These are phyloP conservation scores for Fusarium sp. DNA, from an alignment of 2,329 filamentous ascomycete genomes.

Conservation along the genomic window DNA sequence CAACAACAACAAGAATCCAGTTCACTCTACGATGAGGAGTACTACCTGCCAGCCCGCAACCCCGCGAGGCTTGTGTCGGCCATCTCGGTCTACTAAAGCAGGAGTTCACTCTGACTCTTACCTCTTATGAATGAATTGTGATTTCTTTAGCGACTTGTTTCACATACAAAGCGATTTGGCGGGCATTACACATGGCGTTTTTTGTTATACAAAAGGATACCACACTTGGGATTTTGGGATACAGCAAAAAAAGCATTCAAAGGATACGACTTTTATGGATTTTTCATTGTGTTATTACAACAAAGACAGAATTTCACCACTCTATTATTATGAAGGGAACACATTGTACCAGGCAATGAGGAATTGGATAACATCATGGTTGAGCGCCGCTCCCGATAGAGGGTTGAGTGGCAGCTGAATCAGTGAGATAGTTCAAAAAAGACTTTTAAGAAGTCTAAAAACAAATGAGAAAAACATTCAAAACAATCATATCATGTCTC, in stretches of 20 bases:
- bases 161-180: conserved; percentile 42
- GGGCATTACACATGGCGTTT: conserved; percentile 49
- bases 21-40: conserved; percentile 64
- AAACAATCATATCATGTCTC: conserved; percentile 22
- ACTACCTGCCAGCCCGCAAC: conserved; percentile 65
- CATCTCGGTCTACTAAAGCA: conserved; percentile 68
- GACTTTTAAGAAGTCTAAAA: conserved; percentile 19
- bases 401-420: conserved; percentile 44
- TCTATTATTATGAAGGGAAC: conserved; percentile 19
- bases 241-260: conserved; percentile 37
- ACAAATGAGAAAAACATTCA: conserved; percentile 40
- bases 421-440: conserved; percentile 44
- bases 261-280: conserved; percentile 19
- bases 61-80: conserved; percentile 64
- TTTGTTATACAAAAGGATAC: conserved; percentile 45
- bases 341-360: conserved; percentile 32
- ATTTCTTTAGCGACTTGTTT: conserved; percentile 46
- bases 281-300: conserved; percentile 37
- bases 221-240: conserved; percentile 42
- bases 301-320: conserved; percentile 42
- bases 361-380: conserved; percentile 31
- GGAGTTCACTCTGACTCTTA: conserved; percentile 11
- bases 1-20: conserved; percentile 54
- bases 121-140: conserved; percentile 35
- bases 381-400: conserved; percentile 40